Evolutionary conservation across 1,284 basidiomycete genomes (phyloP), one percentile per base, ranked within the genome.

Genomic region (Neonothopanus nambi): DNA sequence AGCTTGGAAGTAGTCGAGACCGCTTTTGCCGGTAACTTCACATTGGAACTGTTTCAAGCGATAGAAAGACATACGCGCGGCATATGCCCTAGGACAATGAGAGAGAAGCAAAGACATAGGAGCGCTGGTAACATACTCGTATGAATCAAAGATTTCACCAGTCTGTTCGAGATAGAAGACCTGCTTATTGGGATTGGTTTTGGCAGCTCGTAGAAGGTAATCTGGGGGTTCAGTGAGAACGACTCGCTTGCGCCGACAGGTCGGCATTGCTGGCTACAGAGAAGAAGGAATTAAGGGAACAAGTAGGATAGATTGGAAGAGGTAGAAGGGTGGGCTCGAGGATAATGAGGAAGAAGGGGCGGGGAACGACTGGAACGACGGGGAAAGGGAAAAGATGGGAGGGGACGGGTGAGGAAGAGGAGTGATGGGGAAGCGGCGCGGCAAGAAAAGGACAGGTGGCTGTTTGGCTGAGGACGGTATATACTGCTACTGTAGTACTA

Each of bases 101-200:
- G 54, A 57, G 58, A 57, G 59, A 48, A 59, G 61, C 55, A 57
- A 62, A 61, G 65, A 58, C 54, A 54, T 23, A 48, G 43, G 57
- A 48, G 58, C 11, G 56, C 51, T 55, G 52, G 54, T 56, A 52
- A 80, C 90, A 68, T 67, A 95, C 93, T 96, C 93, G 67, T 96
- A 97, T 65, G 87, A 87, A 60, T 93, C 86, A 68, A 98, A 98
- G 69, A 97, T 90, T 81, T 98, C 95, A 63, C 94, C 95, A 3
- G 95, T 97, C 70, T 93, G 86, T 57, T 85, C 76, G 66, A 98
- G 86, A 76, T 91, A 94, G 75, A 86, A 97, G 68, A 95, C 93
- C 65, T 89, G 84, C 66, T 78, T 85, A 70, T 78, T 75, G 44
- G 81, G 81, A 73, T 85, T 80, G 45, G 80, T 71, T 70, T 82